These are phyloP conservation scores for Lolium rigidum DNA, from an alignment of 176 grass and related monocot genomes.

Conservation along the genomic window DNA sequence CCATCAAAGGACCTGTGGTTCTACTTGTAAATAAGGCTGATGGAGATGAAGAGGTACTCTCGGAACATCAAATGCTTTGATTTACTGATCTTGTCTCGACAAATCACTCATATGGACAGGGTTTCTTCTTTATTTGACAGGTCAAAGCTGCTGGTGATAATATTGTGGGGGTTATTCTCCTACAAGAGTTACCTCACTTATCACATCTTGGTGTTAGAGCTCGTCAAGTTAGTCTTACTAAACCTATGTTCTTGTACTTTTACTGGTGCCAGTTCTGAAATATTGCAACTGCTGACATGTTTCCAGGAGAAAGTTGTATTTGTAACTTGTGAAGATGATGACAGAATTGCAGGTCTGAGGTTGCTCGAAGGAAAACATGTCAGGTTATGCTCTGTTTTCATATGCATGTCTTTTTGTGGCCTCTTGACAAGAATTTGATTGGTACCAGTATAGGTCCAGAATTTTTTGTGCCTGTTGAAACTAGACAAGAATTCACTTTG, in stretches of 20 bases:
- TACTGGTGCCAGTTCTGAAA: conserved; percentile 19
- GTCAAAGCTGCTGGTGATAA: conserved; percentile 95
- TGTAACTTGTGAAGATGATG: conserved; percentile 92
- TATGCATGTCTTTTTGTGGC: not conserved
- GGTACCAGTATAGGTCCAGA: not conserved
- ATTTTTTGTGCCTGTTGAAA: not conserved
- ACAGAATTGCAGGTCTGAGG: conserved; percentile 58
- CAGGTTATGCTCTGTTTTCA: conserved; percentile 59
- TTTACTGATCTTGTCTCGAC: conserved; percentile 23
- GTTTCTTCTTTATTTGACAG: conserved; percentile 45
- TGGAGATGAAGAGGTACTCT: conserved; percentile 93
- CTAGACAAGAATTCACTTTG: conserved; percentile 1
- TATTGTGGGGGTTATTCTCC: conserved; percentile 87
- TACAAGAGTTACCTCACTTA: conserved; percentile 93
- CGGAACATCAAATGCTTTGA: not conserved
- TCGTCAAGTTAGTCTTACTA: conserved; percentile 76
- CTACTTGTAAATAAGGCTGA: conserved; percentile 91
- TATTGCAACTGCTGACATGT: conserved; percentile 36
- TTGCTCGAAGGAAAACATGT: conserved; percentile 79
- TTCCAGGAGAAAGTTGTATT: conserved; percentile 88
- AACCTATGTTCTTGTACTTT: conserved; percentile 30
- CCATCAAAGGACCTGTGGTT: conserved; percentile 67
- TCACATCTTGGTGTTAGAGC: conserved; percentile 99
- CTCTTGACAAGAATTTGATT: not conserved
- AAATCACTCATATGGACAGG: conserved; percentile 21